Conservation (phyloP, 805 yeast genomes). For the Myxozyma neotropica region DNA sequence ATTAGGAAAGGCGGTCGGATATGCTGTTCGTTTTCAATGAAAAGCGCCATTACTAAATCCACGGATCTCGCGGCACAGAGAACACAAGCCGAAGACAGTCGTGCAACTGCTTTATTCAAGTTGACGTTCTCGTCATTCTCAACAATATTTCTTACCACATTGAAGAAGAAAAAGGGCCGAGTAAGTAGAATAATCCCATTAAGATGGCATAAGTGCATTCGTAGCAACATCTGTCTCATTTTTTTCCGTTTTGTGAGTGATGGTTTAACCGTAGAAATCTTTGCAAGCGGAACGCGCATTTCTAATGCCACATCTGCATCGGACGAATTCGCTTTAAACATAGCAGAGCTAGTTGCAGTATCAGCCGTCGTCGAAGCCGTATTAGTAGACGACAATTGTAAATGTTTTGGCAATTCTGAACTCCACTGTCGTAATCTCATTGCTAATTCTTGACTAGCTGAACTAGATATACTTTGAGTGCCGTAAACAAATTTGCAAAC, state of each 20-base stretch:
- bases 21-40: conserved; percentile 31
- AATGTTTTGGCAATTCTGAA: conserved; percentile 29
- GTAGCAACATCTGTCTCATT: conserved; percentile 21
- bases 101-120: conserved; percentile 13
- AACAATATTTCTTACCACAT: conserved; percentile 13
- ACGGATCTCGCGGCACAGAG: conserved; percentile 32
- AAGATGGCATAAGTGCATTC: conserved; percentile 33
- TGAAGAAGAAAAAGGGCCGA: conserved; percentile 32
- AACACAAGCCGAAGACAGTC: conserved; percentile 30
- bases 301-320: background rate
- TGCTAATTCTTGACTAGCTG: conserved; percentile 30
- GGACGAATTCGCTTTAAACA: too few species aligned
- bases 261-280: conserved; percentile 31
- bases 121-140: background rate
- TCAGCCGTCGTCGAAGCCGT: background rate
- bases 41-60: conserved; percentile 29
- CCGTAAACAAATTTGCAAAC: conserved; percentile 34
- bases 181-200: conserved; percentile 34
- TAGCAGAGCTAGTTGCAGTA: background rate
- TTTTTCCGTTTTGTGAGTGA: conserved; percentile 3
- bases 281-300: conserved; percentile 5
- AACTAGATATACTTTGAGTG: conserved; percentile 31
- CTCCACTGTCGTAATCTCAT: conserved; percentile 32
- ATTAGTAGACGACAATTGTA: conserved; percentile 28
- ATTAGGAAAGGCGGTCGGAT: conserved; percentile 24